phyloP scores from a whole-genome alignment of 345 rosid species.

The Citrus cavaleriei region DNA sequence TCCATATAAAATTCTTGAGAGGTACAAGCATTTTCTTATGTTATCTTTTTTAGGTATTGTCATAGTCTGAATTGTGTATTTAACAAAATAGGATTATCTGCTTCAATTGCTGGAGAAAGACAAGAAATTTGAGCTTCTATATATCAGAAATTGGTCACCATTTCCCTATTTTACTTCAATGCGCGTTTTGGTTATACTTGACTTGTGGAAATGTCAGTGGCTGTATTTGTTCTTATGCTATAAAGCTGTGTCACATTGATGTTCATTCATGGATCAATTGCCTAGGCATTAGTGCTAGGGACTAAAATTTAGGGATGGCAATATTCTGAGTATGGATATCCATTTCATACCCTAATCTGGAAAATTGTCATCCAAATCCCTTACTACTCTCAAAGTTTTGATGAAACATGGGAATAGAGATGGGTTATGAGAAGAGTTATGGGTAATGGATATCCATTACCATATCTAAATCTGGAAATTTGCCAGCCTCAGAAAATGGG shows the following conservation, averaged over 20 bases:
- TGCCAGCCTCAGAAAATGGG: background rate
- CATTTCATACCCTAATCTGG: too few relatives aligned
- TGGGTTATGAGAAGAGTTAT: too few relatives aligned
- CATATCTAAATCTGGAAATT: too few relatives aligned
- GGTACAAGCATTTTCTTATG: constrained; percentile 34
- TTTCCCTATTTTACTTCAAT: background rate
- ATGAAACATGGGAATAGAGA: too few relatives aligned
- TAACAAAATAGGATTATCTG: background rate
- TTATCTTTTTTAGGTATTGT: background rate
- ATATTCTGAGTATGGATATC: too few relatives aligned
- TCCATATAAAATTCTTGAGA: constrained; percentile 88
- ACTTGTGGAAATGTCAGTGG: background rate
- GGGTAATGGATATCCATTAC: too few relatives aligned
- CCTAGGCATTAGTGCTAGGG: background rate
- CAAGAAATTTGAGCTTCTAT: background rate
- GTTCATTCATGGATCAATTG: background rate
- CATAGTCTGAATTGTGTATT: background rate
- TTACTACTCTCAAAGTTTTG: too few relatives aligned
- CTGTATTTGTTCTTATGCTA: background rate
- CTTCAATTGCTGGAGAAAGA: background rate
- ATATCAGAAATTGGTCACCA: background rate
- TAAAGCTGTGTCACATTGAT: background rate
- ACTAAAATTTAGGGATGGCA: background rate
- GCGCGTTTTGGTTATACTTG: background rate
- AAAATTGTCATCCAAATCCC: too few relatives aligned